Conservation (phyloP, 2,329 filamentous ascomycete genomes). For the Pseudogymnoascus sp. region DNA sequence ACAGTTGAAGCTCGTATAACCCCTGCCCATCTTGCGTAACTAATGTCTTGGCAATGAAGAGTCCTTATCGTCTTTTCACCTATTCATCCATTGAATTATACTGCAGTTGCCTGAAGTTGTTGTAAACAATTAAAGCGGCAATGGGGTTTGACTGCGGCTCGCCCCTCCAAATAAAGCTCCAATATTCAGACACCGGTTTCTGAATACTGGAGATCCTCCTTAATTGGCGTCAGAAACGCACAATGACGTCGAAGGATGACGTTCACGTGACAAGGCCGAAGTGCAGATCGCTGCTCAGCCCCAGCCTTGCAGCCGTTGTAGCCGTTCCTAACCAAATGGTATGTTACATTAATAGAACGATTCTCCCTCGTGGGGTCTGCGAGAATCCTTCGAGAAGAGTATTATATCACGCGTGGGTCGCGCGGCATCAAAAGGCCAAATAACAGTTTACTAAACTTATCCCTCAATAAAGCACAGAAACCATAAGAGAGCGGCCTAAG, state of each 20-base stretch:
- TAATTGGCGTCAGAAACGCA: too few species aligned
- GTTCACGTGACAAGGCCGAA: background rate
- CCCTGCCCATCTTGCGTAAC: background rate
- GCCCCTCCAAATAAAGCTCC: too few species aligned
- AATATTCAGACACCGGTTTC: too few species aligned
- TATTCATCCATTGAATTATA: background rate
- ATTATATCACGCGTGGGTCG: background rate
- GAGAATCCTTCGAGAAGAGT: background rate
- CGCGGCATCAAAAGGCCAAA: background rate
- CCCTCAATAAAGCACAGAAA: background rate
- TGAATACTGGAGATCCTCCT: too few species aligned
- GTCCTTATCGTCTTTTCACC: background rate
- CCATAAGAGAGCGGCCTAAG: background rate
- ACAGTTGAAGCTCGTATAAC: background rate
- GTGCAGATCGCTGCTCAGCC: background rate
- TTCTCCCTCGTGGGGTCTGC: background rate
- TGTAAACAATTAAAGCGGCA: background rate
- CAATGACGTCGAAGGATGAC: too few species aligned
- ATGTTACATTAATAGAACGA: background rate
- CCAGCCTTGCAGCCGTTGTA: background rate
- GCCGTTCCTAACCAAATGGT: background rate
- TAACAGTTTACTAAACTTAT: background rate
- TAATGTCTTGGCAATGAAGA: background rate
- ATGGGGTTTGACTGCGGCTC: background rate
- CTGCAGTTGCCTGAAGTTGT: background rate